phyloP scores from a whole-genome alignment of 2,329 filamentous ascomycete genomes.

The Phialemoniopsis sp. region DNA sequence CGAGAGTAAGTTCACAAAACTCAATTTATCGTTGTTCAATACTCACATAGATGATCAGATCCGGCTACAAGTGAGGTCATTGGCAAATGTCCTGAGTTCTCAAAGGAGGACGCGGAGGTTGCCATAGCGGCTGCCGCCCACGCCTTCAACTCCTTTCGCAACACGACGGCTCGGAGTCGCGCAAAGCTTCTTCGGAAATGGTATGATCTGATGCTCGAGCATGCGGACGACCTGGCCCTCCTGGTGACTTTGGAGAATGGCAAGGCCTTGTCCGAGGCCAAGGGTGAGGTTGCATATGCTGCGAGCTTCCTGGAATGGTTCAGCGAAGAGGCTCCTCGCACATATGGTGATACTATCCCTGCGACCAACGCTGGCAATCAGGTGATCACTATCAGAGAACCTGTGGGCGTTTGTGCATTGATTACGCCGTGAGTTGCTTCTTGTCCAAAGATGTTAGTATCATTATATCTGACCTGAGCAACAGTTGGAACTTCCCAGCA shows the following conservation, averaged over 20 bases:
- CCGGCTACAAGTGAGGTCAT: constrained; percentile 79
- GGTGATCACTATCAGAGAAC: constrained; percentile 76
- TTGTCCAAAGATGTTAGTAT: background rate
- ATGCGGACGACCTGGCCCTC: constrained; percentile 74
- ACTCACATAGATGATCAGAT: constrained; percentile 44
- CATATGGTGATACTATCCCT: constrained; percentile 72
- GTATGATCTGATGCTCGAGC: constrained; percentile 77
- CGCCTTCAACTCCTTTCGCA: constrained; percentile 69
- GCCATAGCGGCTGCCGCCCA: constrained; percentile 81
- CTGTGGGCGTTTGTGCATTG: constrained; percentile 76
- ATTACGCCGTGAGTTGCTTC: constrained; percentile 65
- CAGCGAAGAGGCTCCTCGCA: constrained; percentile 69
- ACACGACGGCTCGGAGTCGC: constrained; percentile 69
- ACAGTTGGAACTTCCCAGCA: constrained; percentile 74
- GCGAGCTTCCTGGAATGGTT: constrained; percentile 80
- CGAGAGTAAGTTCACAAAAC: constrained; percentile 42
- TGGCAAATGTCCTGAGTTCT: constrained; percentile 82
- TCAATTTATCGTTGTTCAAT: background rate
- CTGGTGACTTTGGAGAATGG: constrained; percentile 90
- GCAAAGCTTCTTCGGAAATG: constrained; percentile 72
- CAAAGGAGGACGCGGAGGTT: constrained; percentile 67
- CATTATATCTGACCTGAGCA: background rate
- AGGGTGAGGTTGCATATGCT: constrained; percentile 68
- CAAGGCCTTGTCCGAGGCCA: constrained; percentile 74
- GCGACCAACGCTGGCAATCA: constrained; percentile 67